These are phyloP conservation scores for Poterioochromonas sp. DNA, from an alignment of 352 stramenopile species.

Conservation along the genomic window DNA sequence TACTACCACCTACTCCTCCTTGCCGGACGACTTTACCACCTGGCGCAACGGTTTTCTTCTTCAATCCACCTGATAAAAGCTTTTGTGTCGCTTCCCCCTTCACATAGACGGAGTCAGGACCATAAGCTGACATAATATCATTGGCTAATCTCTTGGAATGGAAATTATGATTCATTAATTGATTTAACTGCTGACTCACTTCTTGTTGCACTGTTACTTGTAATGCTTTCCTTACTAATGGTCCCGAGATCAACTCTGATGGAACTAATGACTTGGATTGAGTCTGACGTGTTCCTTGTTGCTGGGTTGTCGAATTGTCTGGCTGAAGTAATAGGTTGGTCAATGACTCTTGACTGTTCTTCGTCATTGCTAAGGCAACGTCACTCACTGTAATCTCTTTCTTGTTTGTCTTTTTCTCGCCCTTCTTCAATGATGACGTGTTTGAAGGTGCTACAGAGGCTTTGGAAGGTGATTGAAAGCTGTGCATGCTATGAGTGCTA, in stretches of 20 bases:
- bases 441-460: not conserved
- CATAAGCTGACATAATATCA: slow-evolving; percentile 1
- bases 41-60: not conserved
- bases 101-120: not conserved
- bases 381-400: not conserved
- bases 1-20: too few relatives aligned
- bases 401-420: not conserved
- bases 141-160: not conserved
- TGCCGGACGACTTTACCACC: not conserved
- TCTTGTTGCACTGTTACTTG: not conserved
- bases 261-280: too few relatives aligned
- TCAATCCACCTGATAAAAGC: not conserved
- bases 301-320: too few relatives aligned
- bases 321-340: too few relatives aligned
- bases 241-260: not conserved
- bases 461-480: too few relatives aligned
- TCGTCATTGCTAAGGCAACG: not conserved
- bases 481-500: too few relatives aligned
- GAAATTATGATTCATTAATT: not conserved
- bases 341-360: too few relatives aligned
- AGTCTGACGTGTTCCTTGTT: too few relatives aligned
- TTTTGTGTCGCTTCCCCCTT: not conserved
- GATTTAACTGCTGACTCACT: not conserved
- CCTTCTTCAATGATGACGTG: not conserved
- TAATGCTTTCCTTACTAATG: not conserved